Percentiles rank a stretch among this genome's conserved stretches.
Evolutionary conservation across 768 basidiomycete genomes (phyloP).

Genomic region (Tylopilus plumbeoviolaceoides): DNA sequence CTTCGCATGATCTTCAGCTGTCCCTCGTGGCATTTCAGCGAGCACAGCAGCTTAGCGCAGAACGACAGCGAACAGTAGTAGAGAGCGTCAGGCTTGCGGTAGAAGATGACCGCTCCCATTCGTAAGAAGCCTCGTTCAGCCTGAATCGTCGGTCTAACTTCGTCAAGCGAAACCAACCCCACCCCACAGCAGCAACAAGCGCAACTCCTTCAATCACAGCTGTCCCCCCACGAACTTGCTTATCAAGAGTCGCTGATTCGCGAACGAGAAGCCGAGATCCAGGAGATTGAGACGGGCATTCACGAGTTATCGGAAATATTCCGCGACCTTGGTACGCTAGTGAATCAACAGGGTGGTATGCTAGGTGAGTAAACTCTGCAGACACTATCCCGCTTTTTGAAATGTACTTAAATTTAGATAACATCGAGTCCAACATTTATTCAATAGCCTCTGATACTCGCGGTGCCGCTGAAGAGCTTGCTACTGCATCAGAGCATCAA

Average conservation of each 20-base stretch:
- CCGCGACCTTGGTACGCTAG: conserved; percentile 90
- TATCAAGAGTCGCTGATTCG: conserved; percentile 83
- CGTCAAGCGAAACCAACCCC: conserved; percentile 34
- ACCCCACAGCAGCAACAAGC: conserved; percentile 63
- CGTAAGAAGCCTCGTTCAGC: neutral
- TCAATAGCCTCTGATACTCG: conserved; percentile 80
- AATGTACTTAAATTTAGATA: conserved; percentile 51
- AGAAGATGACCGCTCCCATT: conserved; percentile 59
- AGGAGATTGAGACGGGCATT: conserved; percentile 95
- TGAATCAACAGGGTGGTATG: conserved; percentile 92
- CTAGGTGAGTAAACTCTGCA: conserved; percentile 57
- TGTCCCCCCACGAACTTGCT: conserved; percentile 89
- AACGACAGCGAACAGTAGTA: conserved; percentile 85
- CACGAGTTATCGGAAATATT: conserved; percentile 97
- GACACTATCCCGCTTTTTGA: neutral
- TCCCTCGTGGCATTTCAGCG: conserved; percentile 90
- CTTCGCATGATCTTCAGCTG: conserved; percentile 87
- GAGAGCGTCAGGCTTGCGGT: conserved; percentile 82
- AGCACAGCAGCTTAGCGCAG: conserved; percentile 86
- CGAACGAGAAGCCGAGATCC: conserved; percentile 91
- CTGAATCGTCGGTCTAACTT: neutral
- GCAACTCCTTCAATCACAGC: conserved; percentile 62
- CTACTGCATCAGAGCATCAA: conserved; percentile 89
- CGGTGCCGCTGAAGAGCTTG: conserved; percentile 81
- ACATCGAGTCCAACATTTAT: conserved; percentile 91